Evolutionary conservation across 345 rosid species (phyloP).

Genomic region (Dipteronia dyeriana): DNA sequence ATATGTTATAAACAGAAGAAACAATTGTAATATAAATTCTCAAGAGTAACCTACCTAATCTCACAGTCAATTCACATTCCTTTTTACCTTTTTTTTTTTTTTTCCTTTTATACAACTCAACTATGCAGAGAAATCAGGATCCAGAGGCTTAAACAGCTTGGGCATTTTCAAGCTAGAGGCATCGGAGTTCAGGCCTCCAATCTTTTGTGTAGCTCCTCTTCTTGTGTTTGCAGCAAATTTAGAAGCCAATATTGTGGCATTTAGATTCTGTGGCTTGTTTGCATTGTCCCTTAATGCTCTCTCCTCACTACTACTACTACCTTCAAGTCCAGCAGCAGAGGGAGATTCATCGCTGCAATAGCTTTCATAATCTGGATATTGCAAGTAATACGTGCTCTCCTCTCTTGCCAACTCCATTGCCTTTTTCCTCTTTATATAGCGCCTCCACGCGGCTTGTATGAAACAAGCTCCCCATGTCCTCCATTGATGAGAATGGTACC

Average conservation of each 20-base stretch:
- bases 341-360: slow-evolving; percentile 6
- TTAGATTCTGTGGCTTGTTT: slow-evolving; percentile 41
- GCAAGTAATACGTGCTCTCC: slow-evolving; percentile 40
- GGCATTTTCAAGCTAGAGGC: slow-evolving; percentile 74
- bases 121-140: slow-evolving; percentile 62
- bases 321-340: background rate
- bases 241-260: slow-evolving; percentile 64
- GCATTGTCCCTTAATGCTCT: slow-evolving; percentile 16
- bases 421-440: slow-evolving; percentile 56
- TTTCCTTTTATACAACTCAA: background rate
- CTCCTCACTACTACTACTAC: slow-evolving; percentile 2
- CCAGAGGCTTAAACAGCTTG: slow-evolving; percentile 77
- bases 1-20: no score
- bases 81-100: background rate
- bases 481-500: slow-evolving; percentile 96
- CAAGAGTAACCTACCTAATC: background rate
- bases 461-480: slow-evolving; percentile 83
- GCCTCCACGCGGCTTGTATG: slow-evolving; percentile 76
- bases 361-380: slow-evolving; percentile 19
- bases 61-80: background rate
- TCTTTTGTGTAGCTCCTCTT: slow-evolving; percentile 45
- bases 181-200: slow-evolving; percentile 40
- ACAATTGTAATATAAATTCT: background rate
- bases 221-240: slow-evolving; percentile 66
- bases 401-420: slow-evolving; percentile 66